Evolutionary conservation across 1,284 basidiomycete genomes (phyloP), one percentile per base, ranked within the genome.

Genomic region (Erythrobasidium hasegawianum): DNA sequence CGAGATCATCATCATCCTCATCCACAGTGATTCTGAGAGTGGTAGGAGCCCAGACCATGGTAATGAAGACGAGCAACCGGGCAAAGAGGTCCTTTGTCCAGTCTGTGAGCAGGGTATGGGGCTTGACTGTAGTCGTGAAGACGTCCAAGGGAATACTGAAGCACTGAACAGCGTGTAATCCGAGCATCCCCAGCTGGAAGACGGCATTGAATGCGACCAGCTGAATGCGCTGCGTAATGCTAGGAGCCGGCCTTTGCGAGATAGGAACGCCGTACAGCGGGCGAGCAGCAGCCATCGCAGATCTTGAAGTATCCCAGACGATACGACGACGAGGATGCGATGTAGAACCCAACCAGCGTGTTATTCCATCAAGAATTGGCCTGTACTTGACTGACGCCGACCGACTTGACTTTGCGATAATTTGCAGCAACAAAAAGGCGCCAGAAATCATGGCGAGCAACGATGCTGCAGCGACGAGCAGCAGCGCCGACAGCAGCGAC

Each of bases 1-100:
- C 57, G 24, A 74, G 26, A 10, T 56, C 53, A 9, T 70, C 59
- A 59, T 79, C 77, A 0, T 76, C 75, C 0, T 90, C 89, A 60
- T 96, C 76, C 18, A 84, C 80, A 29, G 62, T 65, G 11, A 65
- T 53, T 13, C 62, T 24, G 24, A 65, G 26, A 14, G 54, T 52
- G 14, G 62, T 65, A 18, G 62, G 62, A 24, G 62, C 62, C 62
- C 62, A 65, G n/a, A 65, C 53, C 29, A 43, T 26, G n/a, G 56
- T 39, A 11, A 65, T 65, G 26, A 65, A 27, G 16, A 65, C 62
- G 14, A 65, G 62, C 5, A 53, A 45, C 11, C 40, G 14, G 16
- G 40, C 62, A 43, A 57, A 65, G 20, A 58, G 52, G 27, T 55
- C 61, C 33, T 64, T 64, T 24, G 53, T 41, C 61, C 52, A 57